Evolutionary conservation across 108 stramenopile genomes (phyloP).

Genomic region (Asterionellopsis glacialis): DNA sequence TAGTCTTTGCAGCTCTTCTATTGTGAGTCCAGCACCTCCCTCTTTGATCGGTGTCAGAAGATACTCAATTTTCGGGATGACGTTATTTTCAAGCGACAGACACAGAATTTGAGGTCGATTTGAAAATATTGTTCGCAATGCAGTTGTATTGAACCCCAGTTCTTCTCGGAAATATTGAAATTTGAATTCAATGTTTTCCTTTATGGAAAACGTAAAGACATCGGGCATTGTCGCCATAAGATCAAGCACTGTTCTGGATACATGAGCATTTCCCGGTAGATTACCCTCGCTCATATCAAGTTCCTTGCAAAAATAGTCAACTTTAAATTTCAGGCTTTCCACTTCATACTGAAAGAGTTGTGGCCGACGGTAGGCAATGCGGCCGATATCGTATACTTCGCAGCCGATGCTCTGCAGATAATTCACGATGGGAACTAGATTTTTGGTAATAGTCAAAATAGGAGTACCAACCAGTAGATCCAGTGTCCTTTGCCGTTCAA

Average conservation of each 20-base stretch:
- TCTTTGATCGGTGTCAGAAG: not conserved
- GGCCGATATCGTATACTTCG: not conserved
- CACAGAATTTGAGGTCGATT: not conserved
- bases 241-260: not conserved
- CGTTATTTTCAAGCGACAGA: not conserved
- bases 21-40: not conserved
- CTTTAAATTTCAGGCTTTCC: not conserved
- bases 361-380: not conserved
- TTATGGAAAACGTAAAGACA: not conserved
- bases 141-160: not conserved
- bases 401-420: slow-evolving; percentile 2
- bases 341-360: slow-evolving; percentile 4
- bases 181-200: not conserved
- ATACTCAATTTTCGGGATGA: not conserved
- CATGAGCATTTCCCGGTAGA: not conserved
- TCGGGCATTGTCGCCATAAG: not conserved
- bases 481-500: not conserved
- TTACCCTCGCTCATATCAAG: not conserved
- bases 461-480: not conserved
- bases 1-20: not conserved
- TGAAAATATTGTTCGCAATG: not conserved
- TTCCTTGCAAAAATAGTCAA: not conserved
- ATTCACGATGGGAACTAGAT: not conserved
- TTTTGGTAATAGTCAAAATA: not conserved
- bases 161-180: slow-evolving; percentile 1